Evolutionary conservation across 129 eudicot species (phyloP).

Genomic region (Erigeron canadensis): DNA sequence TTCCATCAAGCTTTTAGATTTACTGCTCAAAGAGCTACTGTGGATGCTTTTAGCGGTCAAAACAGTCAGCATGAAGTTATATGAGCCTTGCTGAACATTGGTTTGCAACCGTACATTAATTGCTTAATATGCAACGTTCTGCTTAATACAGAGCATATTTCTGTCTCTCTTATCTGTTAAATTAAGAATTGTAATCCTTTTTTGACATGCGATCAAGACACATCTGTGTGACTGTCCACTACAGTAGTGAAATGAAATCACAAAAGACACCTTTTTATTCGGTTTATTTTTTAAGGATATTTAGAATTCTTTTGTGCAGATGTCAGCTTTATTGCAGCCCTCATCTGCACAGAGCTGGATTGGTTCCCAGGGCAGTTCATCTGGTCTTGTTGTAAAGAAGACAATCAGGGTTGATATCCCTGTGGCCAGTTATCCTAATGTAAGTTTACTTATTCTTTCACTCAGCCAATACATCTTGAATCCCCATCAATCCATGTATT

Average conservation of each 20-base stretch:
- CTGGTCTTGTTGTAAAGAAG: conserved; percentile 84
- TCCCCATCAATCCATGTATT: neutral
- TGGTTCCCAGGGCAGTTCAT: conserved; percentile 90
- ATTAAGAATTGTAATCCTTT: conserved; percentile 17
- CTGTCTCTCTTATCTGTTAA: neutral
- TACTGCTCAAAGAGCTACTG: conserved; percentile 23
- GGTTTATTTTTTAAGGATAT: conserved; percentile 19
- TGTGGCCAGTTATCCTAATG: conserved; percentile 82
- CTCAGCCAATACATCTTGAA: neutral
- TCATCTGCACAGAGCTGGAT: conserved; percentile 91
- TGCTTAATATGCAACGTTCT: conserved; percentile 6
- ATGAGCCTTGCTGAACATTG: conserved; percentile 32
- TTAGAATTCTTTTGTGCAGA: conserved; percentile 57
- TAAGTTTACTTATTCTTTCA: conserved; percentile 27
- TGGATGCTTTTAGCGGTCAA: conserved; percentile 38
- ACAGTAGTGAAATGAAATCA: conserved; percentile 19
- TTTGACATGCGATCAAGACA: conserved; percentile 3
- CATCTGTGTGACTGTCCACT: conserved; percentile 26
- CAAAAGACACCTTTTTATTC: neutral
- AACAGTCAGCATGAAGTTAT: conserved; percentile 21
- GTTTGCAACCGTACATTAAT: conserved; percentile 29
- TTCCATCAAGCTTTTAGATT: conserved; percentile 12
- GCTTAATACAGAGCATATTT: neutral
- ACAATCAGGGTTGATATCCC: conserved; percentile 95
- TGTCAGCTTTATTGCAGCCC: conserved; percentile 72